Base-by-base conservation (phyloP, 192 early-diverging fungal species). In the Coemansia sp. region DNA sequence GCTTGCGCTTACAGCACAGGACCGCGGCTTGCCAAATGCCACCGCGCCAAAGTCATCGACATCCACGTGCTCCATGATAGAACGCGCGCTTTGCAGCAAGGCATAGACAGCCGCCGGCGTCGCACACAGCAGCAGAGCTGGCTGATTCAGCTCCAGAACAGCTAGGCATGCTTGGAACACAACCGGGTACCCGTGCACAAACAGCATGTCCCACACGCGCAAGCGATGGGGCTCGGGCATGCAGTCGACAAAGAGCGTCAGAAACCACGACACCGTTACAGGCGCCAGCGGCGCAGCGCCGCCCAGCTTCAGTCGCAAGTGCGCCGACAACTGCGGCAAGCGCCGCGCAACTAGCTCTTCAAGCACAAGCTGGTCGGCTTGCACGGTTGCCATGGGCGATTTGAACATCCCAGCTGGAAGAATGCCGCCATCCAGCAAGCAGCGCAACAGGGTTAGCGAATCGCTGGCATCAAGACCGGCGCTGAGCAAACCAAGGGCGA, bases 191-290 rank as follows among this genome's bases (percentile, higher is more conserved):
- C 84, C 82, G 31, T 73, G 76, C 25, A 79, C 79, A 71, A 87
- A 84, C 64, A 87, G 72, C 43, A 85, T 69, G 62, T 87, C 86
- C 86, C 86, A 87, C 40, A 84, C 82, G 2, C 86, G 82, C 56
- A 85, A 59, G 9, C 83, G 67, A 9, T 74, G 78, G 17, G 70
- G 68, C 41, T 83, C 79, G 0, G 84, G 82, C 46, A 87, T 42
- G 43, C 70, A 79, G 46, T 82, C 86, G 14, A 79, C 81, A 60
- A 87, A 82, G 11, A 87, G 72, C 36, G 84, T 77, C 58, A 86
- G 54, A 40, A 87, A 86, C 86, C 86, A 87, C 40, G 84, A 77
- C 37, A 87, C 83, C 0, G 86, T 87, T 3, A 84, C 74, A 1
- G 86, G 82, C 0, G 84, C 85, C 25, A 87, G 46, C 32, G 73